Evolutionary conservation across 257 asterid species (phyloP).

Genomic region (Buddleja alternifolia): DNA sequence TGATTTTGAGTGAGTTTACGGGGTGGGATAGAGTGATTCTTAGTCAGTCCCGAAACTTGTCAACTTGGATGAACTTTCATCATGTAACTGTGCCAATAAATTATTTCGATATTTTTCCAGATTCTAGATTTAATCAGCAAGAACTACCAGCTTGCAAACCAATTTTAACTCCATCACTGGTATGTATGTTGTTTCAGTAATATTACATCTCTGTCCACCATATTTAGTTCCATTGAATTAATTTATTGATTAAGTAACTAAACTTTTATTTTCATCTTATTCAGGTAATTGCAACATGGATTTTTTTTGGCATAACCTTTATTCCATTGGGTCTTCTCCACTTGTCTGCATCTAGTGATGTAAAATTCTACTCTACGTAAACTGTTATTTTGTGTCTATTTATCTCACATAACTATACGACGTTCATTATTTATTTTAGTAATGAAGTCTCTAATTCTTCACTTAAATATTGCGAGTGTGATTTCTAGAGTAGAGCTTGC

Average conservation of each 20-base stretch:
- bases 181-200: conserved; percentile 23
- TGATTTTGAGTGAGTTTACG: too few relatives aligned
- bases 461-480: too few relatives aligned
- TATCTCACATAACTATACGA: not conserved
- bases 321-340: conserved; percentile 83
- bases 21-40: too few relatives aligned
- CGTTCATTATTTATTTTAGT: too few relatives aligned
- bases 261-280: conserved; percentile 26
- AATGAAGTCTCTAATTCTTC: too few relatives aligned
- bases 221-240: not conserved
- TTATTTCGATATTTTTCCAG: conserved; percentile 45
- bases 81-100: too few relatives aligned
- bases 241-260: not conserved
- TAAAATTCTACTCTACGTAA: conserved; percentile 22
- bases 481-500: too few relatives aligned
- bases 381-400: not conserved
- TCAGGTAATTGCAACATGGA: conserved; percentile 72
- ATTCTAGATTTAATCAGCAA: conserved; percentile 94
- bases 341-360: conserved; percentile 71
- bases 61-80: too few relatives aligned
- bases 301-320: conserved; percentile 67
- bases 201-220: not conserved
- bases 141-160: conserved; percentile 99
- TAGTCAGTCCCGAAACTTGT: too few relatives aligned
- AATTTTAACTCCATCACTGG: conserved; percentile 86